phyloP scores from a whole-genome alignment of 257 asterid species.

The Jacaranda mimosifolia region DNA sequence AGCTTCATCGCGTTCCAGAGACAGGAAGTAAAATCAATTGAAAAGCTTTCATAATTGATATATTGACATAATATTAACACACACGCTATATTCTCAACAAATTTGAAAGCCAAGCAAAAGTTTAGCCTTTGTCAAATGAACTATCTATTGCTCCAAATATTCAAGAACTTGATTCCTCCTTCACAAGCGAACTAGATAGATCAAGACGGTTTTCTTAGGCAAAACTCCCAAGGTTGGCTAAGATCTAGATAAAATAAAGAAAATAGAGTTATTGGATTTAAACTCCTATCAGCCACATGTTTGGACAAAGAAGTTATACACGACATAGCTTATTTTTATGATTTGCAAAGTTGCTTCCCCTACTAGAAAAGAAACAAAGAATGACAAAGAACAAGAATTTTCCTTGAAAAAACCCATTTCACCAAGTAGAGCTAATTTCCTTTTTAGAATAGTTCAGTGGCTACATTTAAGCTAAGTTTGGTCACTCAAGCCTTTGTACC shows the following conservation, averaged over 20 bases:
- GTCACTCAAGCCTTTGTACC: no score
- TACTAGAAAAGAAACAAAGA: background rate
- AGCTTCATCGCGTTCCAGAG: conserved; percentile 1
- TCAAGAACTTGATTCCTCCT: conserved; percentile 16
- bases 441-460: no score
- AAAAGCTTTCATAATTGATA: background rate
- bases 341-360: background rate
- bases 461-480: no score
- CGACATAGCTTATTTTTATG: background rate
- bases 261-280: background rate
- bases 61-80: background rate
- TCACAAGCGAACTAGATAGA: conserved; percentile 26
- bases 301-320: conserved; percentile 1
- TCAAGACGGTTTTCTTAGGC: conserved; percentile 39
- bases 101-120: background rate
- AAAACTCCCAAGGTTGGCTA: conserved; percentile 17
- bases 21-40: background rate
- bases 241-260: conserved; percentile 24
- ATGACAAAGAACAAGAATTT: no score
- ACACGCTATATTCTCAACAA: background rate
- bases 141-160: background rate
- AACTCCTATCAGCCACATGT: background rate
- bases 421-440: no score
- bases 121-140: background rate
- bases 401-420: no score